Conservation (phyloP, 2,329 filamentous ascomycete species). For the Penicillium brasilianum region DNA sequence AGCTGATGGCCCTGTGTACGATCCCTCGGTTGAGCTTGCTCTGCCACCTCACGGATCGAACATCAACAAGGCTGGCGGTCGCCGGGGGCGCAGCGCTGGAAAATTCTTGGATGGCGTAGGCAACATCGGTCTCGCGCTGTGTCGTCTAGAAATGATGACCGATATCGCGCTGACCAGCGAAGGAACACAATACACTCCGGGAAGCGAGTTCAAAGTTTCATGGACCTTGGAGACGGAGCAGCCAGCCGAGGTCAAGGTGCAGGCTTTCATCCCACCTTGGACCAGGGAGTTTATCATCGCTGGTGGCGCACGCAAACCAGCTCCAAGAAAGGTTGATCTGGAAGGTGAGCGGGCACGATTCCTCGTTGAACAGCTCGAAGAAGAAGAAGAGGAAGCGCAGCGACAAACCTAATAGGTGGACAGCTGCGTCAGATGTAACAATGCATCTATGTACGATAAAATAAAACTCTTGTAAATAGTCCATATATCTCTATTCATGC, state of each 20-base stretch:
- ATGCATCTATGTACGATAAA: constrained; percentile 30
- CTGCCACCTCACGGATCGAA: constrained; percentile 52
- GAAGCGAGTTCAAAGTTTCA: constrained; percentile 66
- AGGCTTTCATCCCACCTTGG: constrained; percentile 87
- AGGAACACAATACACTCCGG: constrained; percentile 63
- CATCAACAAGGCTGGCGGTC: constrained; percentile 57
- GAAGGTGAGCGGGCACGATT: constrained; percentile 43
- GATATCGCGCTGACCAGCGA: constrained; percentile 74
- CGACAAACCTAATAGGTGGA: constrained; percentile 32
- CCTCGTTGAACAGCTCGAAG: constrained; percentile 45
- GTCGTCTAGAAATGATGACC: constrained; percentile 89
- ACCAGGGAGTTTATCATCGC: constrained; percentile 52
- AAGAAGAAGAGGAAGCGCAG: constrained; percentile 36
- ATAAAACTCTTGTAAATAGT: constrained; percentile 29
- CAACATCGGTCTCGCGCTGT: constrained; percentile 85
- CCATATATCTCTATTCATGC: constrained; percentile 22
- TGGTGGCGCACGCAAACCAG: constrained; percentile 45
- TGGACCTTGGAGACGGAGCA: constrained; percentile 53
- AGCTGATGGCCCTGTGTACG: constrained; percentile 54
- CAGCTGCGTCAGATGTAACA: constrained; percentile 10
- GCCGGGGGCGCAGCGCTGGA: constrained; percentile 72
- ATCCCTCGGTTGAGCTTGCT: constrained; percentile 32
- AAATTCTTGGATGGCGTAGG: constrained; percentile 81
- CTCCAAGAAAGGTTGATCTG: constrained; percentile 26
- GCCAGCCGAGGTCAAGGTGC: constrained; percentile 61